phyloP scores from a whole-genome alignment of 805 yeast species.

The Crinitomyces ghanaensis region DNA sequence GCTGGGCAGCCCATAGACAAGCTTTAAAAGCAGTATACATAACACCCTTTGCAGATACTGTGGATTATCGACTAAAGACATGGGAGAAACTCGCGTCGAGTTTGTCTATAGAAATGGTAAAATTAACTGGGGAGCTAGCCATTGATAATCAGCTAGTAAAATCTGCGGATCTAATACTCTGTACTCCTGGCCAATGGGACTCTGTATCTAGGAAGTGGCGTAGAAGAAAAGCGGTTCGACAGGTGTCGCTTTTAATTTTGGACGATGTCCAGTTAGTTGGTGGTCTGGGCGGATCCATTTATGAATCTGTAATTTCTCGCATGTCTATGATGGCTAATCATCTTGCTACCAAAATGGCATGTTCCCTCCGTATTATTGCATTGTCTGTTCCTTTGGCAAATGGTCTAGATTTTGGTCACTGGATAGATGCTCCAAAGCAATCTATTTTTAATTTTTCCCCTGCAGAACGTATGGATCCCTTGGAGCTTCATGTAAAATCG shows the following conservation, averaged over 20 bases:
- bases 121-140: conserved; percentile 46
- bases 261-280: conserved; percentile 68
- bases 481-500: conserved; percentile 44
- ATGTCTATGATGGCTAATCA: conserved; percentile 61
- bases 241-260: conserved; percentile 54
- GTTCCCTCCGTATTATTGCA: conserved; percentile 60
- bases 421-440: conserved; percentile 63
- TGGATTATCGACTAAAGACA: conserved; percentile 34
- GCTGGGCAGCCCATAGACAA: conserved; percentile 53
- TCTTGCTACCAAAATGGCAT: conserved; percentile 38
- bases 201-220: conserved; percentile 71
- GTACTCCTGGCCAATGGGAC: conserved; percentile 76
- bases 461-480: conserved; percentile 41
- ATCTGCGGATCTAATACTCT: conserved; percentile 52
- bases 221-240: conserved; percentile 53
- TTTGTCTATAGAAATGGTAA: conserved; percentile 44
- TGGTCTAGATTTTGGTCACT: conserved; percentile 68
- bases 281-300: conserved; percentile 44
- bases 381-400: conserved; percentile 60
- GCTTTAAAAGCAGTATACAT: conserved; percentile 64
- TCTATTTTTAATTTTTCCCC: conserved; percentile 63
- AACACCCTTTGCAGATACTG: conserved; percentile 46
- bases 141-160: conserved; percentile 46
- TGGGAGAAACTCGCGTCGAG: conserved; percentile 34
- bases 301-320: conserved; percentile 63